These are phyloP conservation scores for Delonix regia DNA, from an alignment of 306 rosid genomes.

Conservation along the genomic window DNA sequence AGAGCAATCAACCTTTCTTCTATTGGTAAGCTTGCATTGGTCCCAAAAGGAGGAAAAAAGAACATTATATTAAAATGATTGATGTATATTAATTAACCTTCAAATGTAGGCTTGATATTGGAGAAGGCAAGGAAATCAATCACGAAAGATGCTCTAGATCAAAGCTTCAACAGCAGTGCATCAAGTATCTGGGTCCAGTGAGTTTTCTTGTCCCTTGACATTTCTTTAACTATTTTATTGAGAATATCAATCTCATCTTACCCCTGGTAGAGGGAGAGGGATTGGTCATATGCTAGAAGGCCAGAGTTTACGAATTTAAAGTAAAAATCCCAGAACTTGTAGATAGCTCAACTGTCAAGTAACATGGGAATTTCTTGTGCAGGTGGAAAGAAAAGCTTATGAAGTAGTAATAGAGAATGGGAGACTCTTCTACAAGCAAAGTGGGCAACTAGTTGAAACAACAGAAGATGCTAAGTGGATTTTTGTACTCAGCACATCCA, in stretches of 20 bases:
- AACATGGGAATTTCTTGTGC: conserved; percentile 23
- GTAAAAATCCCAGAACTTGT: neutral
- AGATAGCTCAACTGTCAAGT: neutral
- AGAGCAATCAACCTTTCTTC: conserved; percentile 83
- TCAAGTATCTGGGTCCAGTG: conserved; percentile 92
- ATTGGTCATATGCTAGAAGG: neutral
- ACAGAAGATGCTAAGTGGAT: conserved; percentile 74
- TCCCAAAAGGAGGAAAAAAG: neutral
- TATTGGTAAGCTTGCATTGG: conserved; percentile 60
- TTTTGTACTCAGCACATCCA: conserved; percentile 86
- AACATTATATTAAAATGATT: neutral
- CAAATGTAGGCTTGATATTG: conserved; percentile 78
- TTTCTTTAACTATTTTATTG: neutral
- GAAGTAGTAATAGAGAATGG: conserved; percentile 68
- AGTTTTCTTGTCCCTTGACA: conserved; percentile 33
- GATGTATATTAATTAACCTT: neutral
- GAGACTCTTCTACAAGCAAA: conserved; percentile 51
- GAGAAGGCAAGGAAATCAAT: conserved; percentile 78
- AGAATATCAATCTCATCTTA: neutral
- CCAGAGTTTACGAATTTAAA: neutral
- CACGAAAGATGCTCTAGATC: conserved; percentile 61
- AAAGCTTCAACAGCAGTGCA: conserved; percentile 85
- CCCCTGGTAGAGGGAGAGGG: neutral
- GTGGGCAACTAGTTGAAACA: conserved; percentile 60
- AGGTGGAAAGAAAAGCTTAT: conserved; percentile 70